Evolutionary conservation across 176 grass and related monocot species (phyloP), one percentile per base, ranked within the genome.

Genomic region (Pontederia crassipes): DNA sequence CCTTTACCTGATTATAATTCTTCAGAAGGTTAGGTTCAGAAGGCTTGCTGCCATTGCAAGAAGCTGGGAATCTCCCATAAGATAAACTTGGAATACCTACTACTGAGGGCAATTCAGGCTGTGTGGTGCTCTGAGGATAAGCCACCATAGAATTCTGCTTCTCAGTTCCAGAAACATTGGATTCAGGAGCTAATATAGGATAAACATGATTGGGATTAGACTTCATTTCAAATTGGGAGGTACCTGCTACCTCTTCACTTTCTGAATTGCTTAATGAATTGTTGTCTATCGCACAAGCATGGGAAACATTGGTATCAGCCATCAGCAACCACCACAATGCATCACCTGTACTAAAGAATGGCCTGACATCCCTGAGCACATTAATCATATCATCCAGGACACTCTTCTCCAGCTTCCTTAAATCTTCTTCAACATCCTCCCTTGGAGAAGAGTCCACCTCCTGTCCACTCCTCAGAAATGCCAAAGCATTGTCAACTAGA

Each of bases 261-360:
- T 11, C 59, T 45, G 14, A 13, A 55, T 35, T 2, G 14, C 28
- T 54, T 11, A 26, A 53, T 40, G 59, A 17, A 54, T 55, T 52
- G 6, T 8, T 17, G 11, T 54, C 49, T 2, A 54, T 24, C 10
- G 51, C 28, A 9, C 59, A 63, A 26, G 71, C 58, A 46, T 55
- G 26, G 10, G 16, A 55, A 63, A 73, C 28, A 27, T 73, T 64
- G n/a, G 47, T 46, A 46, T 73, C 71, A 47, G 29, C 24, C 26
- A 73, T 53, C 35, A 73, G 52, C 59, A 73, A 73, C 29, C 46
- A 55, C 71, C 71, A 73, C 71, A 73, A 63, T 26, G 71, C 59
- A 55, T 73, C 59, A 8, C 71, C 71, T 28, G 28, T 55, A 54
- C 49, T 54, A 46, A 55, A 55, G 50, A 64, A 63, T 46, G 71